Evolutionary conservation across 257 asterid genomes (phyloP).

Genomic region (Ilex asprella): DNA sequence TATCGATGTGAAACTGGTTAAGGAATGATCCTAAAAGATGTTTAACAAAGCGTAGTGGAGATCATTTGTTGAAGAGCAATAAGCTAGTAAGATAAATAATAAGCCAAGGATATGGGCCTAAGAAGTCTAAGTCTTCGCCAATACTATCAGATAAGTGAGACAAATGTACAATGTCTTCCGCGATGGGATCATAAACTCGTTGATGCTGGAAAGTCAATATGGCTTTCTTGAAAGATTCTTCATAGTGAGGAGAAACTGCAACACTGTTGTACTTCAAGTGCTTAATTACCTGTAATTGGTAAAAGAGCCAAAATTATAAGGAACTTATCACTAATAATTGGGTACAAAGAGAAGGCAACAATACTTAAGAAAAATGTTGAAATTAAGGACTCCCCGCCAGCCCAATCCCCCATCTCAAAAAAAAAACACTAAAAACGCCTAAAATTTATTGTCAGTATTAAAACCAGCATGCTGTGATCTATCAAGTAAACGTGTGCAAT

Average conservation of each 20-base stretch:
- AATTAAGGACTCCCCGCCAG: too few species aligned
- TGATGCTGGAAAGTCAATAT: conserved; percentile 82
- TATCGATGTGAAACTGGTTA: conserved; percentile 58
- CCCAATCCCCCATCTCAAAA: too few species aligned
- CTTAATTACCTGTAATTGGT: conserved; percentile 61
- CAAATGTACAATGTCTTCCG: conserved; percentile 55
- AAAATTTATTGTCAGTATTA: too few species aligned
- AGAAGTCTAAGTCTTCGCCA: conserved; percentile 57
- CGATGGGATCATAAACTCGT: conserved; percentile 69
- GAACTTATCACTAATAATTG: too few species aligned
- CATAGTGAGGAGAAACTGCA: conserved; percentile 62
- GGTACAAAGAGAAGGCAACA: too few species aligned
- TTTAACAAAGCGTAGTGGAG: conserved; percentile 15
- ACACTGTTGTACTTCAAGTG: conserved; percentile 67
- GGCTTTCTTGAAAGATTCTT: conserved; percentile 84
- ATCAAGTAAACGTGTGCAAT: too few species aligned
- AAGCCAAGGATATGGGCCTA: conserved; percentile 93
- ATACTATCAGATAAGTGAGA: conserved; percentile 39
- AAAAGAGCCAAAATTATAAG: conserved; percentile 6
- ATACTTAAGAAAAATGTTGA: too few species aligned
- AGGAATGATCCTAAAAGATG: conserved; percentile 27
- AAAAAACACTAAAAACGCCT: too few species aligned
- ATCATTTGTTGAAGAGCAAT: conserved; percentile 9
- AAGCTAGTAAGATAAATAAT: conserved; percentile 4
- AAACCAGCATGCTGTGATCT: too few species aligned